These are phyloP conservation scores for Phyllachora maydis DNA, from an alignment of 2,329 filamentous ascomycete genomes.

Conservation along the genomic window DNA sequence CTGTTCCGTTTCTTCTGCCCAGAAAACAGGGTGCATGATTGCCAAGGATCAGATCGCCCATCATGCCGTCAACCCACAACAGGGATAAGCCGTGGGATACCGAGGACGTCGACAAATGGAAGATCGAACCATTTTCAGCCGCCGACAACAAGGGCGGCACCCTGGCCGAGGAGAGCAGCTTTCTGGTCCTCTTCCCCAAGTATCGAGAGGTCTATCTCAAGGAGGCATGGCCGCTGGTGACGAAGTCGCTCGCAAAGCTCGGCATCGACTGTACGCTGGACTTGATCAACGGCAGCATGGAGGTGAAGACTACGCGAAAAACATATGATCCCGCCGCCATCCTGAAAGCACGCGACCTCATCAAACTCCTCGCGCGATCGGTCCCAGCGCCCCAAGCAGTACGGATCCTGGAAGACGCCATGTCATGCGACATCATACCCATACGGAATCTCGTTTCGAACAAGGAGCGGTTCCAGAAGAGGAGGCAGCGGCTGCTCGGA, in stretches of 20 bases:
- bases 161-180: conserved; percentile 85
- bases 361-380: conserved; percentile 77
- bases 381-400: conserved; percentile 86
- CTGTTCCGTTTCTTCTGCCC: conserved; percentile 1
- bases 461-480: conserved; percentile 90
- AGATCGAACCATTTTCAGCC: conserved; percentile 68
- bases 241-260: conserved; percentile 64
- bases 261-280: conserved; percentile 86
- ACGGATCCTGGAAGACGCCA: conserved; percentile 81
- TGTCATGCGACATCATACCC: conserved; percentile 91
- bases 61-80: conserved; percentile 65
- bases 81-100: conserved; percentile 90
- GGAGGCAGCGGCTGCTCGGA: conserved; percentile 78
- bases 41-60: neutral
- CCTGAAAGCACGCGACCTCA: conserved; percentile 80
- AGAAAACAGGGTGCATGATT: neutral
- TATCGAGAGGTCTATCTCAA: conserved; percentile 90
- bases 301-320: conserved; percentile 66
- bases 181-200: conserved; percentile 75
- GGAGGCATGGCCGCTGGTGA: conserved; percentile 84
- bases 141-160: conserved; percentile 71
- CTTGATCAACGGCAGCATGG: conserved; percentile 90
- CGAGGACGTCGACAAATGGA: conserved; percentile 95
- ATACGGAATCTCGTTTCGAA: conserved; percentile 77
- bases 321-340: conserved; percentile 86